Conservation (phyloP, 148 eudicot genomes). For the Amaranthus palmeri region DNA sequence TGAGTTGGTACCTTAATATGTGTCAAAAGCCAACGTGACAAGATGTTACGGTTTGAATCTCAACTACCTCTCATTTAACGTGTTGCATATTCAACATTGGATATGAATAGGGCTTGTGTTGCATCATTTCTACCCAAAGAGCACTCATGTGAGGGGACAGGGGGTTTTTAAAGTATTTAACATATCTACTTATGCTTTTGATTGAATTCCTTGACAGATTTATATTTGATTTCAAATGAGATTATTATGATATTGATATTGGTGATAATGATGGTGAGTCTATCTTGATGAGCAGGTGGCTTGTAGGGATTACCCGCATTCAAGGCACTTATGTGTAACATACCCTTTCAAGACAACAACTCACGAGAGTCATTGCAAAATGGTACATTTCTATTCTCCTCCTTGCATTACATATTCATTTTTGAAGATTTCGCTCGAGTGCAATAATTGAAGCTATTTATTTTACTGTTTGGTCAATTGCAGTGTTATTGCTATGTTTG, state of each 20-base stretch:
- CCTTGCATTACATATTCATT: background rate
- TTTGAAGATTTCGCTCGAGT: background rate
- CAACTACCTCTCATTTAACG: no score
- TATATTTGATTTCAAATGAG: background rate
- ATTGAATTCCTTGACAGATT: no score
- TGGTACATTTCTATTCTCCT: background rate
- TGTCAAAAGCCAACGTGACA: no score
- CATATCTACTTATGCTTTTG: no score
- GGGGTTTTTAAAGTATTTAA: no score
- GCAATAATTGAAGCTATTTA: background rate
- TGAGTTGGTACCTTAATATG: no score
- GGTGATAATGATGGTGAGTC: background rate
- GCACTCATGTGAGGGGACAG: no score
- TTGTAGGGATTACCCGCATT: constrained; percentile 28
- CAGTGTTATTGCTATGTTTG: constrained; percentile 46
- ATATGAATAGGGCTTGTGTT: no score
- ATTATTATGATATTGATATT: background rate
- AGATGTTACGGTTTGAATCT: no score
- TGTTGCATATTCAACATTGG: no score
- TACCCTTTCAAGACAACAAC: constrained; percentile 15
- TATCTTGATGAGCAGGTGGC: constrained; percentile 20
- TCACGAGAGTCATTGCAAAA: constrained; percentile 20
- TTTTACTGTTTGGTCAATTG: background rate
- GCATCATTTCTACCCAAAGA: no score
- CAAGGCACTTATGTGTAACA: constrained; percentile 23